Percentiles rank a stretch among this genome's conserved stretches.
phyloP scores from a whole-genome alignment of 768 basidiomycete genomes.

The Chalciporus pseudorubinellus region DNA sequence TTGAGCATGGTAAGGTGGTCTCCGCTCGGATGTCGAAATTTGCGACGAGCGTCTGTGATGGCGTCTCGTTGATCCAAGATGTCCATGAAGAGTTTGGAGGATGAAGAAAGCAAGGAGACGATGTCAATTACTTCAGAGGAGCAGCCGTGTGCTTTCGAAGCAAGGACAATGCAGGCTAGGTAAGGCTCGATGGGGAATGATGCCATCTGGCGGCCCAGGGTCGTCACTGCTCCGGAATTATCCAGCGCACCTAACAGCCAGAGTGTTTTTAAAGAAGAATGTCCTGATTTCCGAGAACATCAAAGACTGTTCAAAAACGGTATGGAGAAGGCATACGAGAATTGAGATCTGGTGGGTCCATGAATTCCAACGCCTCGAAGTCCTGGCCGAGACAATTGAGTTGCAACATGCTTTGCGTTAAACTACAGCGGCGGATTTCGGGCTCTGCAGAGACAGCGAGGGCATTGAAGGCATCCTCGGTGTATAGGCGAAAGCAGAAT shows the following conservation, averaged over 20 bases:
- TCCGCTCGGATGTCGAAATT: conserved; percentile 81
- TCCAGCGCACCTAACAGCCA: conserved; percentile 81
- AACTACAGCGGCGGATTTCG: conserved; percentile 86
- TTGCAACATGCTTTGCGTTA: conserved; percentile 81
- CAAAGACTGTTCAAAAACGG: neutral
- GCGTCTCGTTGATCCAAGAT: conserved; percentile 69
- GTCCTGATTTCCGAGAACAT: conserved; percentile 38
- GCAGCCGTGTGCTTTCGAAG: conserved; percentile 71
- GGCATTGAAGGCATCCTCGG: conserved; percentile 69
- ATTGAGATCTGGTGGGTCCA: conserved; percentile 80
- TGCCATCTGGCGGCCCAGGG: conserved; percentile 80
- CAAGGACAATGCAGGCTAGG: conserved; percentile 74
- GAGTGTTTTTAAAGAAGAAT: conserved; percentile 65
- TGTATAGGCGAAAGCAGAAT: conserved; percentile 89
- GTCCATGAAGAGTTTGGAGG: conserved; percentile 81
- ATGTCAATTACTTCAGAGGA: conserved; percentile 80
- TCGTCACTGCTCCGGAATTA: conserved; percentile 60
- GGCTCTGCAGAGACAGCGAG: conserved; percentile 73
- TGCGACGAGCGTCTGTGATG: conserved; percentile 64
- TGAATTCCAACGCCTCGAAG: conserved; percentile 77
- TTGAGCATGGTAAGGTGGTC: conserved; percentile 93
- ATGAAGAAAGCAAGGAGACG: conserved; percentile 77
- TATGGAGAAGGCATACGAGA: conserved; percentile 54
- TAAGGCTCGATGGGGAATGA: conserved; percentile 90
- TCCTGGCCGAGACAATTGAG: conserved; percentile 83